Evolutionary conservation across 306 rosid species (phyloP), one percentile per base, ranked within the genome.

Genomic region (Citrullus amarus): DNA sequence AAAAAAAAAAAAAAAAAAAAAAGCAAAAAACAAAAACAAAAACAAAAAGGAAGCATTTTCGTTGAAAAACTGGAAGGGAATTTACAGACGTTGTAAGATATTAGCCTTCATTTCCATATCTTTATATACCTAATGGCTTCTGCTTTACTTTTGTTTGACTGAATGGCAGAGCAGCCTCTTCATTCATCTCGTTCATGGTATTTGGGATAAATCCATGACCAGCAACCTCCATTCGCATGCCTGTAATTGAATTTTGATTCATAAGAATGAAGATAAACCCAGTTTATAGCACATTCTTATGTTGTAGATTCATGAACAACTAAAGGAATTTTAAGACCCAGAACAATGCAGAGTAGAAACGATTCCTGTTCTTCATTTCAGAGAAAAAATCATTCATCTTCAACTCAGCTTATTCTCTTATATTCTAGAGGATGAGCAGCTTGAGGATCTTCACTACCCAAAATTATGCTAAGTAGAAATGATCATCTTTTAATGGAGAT

Each of bases 201-300:
- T 72, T 46, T 72, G 15, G 59, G 43, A 25, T 25, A 72, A 8
- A 72, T 48, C 22, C 77, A 72, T 15, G 77, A 72, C 77, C 77
- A 72, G 77, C 77, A 72, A 30, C 77, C 59, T 22, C 41, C 22
- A 25, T 32, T 50, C 25, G 8, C 44, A 25, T 9, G 43, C 60
- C 77, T 72, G 60, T 16, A 44, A 34, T 65, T 36, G 3, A 65
- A 72, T 72, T 22, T 5, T 44, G 54, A 48, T 71, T 22, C 39
- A 48, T 41, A 8, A 71, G 41, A 48, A 71, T 48, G 7, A 12
- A 22, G 11, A 28, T 46, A 8, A 51, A 30, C 11, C 39, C 75
- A 48, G 34, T 43, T 44, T 44, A 25, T 8, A 20, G 10, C 55
- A 69, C 6, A 10, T 43, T 44, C 11, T 44, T 43, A 69, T 36